Evolutionary conservation across 306 rosid species (phyloP), one percentile per base, ranked within the genome.

Genomic region (Quercus robur): DNA sequence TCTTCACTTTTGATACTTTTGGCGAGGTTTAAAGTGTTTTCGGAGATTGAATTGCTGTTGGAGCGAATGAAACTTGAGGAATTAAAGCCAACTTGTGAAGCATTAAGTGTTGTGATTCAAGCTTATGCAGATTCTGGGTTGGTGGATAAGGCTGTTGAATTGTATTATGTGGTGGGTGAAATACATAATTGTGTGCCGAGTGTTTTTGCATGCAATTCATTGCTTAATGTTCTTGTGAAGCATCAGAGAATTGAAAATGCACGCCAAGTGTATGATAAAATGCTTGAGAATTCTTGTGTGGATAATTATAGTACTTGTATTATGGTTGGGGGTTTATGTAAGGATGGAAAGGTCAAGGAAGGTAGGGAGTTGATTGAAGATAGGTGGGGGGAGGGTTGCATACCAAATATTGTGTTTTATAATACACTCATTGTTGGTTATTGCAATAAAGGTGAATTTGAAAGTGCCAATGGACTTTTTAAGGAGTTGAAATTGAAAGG

Each of bases 231-330:
- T 51, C 85, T 94, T 1, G 91, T 89, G 30, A 86, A 84, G 56
- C 74, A 35, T 26, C 31, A 84, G 33, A 85, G 86, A 83, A 62
- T 84, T 80, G 90, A 82, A 52, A 66, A 67, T 80, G 97, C 98
- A 26, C 67, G 71, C 41, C 68, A 81, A 71, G 35, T 94, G 94
- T 90, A 89, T 89, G 93, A 84, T 81, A 86, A 92, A 92, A 89
- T 94, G 95, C 73, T 79, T 77, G 30, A 71, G 14, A 70, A 44
- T 58, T 26, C 30, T 0, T 75, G 76, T 61, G 75, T 81, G 67
- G 97, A 94, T 89, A 86, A 94, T 66, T 94, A 86, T 78, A 89
- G 90, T 76, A 94, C 94, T 70, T 81, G 89, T 44, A 90, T 94
- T 3, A 73, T 94, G 63, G 87, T 92, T 82, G 83, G 84, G 79